Conservation (phyloP, 1,284 basidiomycete species). For the Marasmius sp. region DNA sequence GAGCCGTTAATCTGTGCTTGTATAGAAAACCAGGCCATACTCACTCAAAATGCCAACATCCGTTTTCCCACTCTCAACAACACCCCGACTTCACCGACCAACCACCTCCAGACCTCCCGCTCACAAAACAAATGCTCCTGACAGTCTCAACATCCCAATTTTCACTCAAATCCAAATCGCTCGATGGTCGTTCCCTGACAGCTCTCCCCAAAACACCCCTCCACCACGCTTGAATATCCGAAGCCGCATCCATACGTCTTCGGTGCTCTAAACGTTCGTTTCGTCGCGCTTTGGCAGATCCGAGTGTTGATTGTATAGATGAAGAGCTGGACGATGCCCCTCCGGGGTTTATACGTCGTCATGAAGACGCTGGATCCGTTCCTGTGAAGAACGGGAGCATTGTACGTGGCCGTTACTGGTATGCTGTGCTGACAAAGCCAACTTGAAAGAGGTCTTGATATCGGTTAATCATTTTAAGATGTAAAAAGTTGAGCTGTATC, state of each 20-base stretch:
- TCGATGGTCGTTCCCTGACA: conserved; percentile 42
- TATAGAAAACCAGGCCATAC: neutral
- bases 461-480: too few species aligned
- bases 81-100: conserved; percentile 47
- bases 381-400: conserved; percentile 38
- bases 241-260: conserved; percentile 54
- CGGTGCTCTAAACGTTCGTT: conserved; percentile 57
- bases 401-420: too few species aligned
- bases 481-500: too few species aligned
- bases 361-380: conserved; percentile 38
- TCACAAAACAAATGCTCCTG: conserved; percentile 64
- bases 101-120: conserved; percentile 50
- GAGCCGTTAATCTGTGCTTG: too few species aligned
- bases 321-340: conserved; percentile 48
- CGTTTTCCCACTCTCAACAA: conserved; percentile 27
- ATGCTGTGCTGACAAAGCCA: too few species aligned
- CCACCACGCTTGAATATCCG: conserved; percentile 70
- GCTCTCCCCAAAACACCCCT: conserved; percentile 41
- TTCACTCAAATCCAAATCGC: conserved; percentile 44
- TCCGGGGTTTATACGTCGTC: conserved; percentile 76
- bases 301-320: conserved; percentile 56
- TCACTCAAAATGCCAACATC: neutral
- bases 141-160: conserved; percentile 33
- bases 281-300: conserved; percentile 58
- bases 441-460: too few species aligned